These are phyloP conservation scores for Scopulariopsis brevicaulis DNA, from an alignment of 2,329 filamentous ascomycete species.

Conservation along the genomic window DNA sequence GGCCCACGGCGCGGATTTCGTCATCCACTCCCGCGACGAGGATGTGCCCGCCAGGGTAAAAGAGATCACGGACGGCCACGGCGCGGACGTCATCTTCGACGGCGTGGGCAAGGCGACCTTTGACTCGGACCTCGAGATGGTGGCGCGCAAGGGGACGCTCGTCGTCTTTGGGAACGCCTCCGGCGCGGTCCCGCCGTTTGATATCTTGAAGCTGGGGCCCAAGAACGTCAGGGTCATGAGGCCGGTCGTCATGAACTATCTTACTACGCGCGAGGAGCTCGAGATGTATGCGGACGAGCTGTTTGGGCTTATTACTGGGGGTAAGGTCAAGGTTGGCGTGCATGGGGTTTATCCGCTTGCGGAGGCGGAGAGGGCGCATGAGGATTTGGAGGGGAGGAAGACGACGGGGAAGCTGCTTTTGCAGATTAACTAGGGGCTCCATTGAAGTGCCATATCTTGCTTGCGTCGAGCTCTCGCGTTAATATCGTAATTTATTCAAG, in stretches of 20 bases:
- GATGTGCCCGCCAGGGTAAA: slow-evolving; percentile 47
- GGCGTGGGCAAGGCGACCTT: slow-evolving; percentile 80
- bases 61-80: slow-evolving; percentile 60
- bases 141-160: slow-evolving; percentile 67
- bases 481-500: no score
- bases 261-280: slow-evolving; percentile 58
- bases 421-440: slow-evolving; percentile 36
- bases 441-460: no score
- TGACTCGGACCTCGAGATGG: slow-evolving; percentile 61
- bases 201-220: slow-evolving; percentile 41
- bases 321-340: slow-evolving; percentile 60
- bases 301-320: slow-evolving; percentile 57
- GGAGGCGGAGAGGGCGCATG: slow-evolving; percentile 61
- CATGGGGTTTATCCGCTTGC: slow-evolving; percentile 69
- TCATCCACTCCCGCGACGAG: slow-evolving; percentile 40
- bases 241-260: slow-evolving; percentile 63
- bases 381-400: slow-evolving; percentile 69
- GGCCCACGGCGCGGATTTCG: slow-evolving; percentile 57
- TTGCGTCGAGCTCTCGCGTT: not conserved
- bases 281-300: slow-evolving; percentile 61
- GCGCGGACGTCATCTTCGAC: slow-evolving; percentile 72
- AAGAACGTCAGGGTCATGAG: slow-evolving; percentile 73
- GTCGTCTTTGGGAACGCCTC: slow-evolving; percentile 73
- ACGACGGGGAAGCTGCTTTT: slow-evolving; percentile 77
- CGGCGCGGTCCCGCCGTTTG: slow-evolving; percentile 64